Evolutionary conservation across 2,329 filamentous ascomycete genomes (phyloP).

Genomic region (Botrytis byssoidea): DNA sequence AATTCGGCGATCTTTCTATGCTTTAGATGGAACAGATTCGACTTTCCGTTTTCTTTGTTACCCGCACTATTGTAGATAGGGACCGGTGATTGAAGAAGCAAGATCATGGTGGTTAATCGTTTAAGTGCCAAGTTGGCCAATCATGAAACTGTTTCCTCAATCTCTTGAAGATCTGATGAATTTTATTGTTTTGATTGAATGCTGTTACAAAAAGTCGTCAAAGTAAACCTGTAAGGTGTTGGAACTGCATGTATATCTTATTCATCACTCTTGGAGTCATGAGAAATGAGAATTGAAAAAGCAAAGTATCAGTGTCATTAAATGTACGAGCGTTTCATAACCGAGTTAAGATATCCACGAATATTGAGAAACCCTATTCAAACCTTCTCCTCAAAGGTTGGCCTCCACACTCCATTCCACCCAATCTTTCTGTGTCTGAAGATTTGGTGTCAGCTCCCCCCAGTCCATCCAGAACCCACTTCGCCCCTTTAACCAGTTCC

Average conservation of each 20-base stretch:
- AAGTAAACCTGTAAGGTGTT: neutral
- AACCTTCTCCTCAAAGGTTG: neutral
- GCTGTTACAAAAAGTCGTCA: neutral
- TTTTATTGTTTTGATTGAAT: slow-evolving; percentile 3
- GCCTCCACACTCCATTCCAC: slow-evolving; percentile 5
- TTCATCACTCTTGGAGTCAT: neutral
- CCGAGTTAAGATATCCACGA: neutral
- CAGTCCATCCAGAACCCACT: slow-evolving; percentile 41
- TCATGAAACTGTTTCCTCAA: slow-evolving; percentile 14
- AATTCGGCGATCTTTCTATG: slow-evolving; percentile 95
- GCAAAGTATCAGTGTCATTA: neutral
- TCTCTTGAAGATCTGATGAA: neutral
- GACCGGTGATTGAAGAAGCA: slow-evolving; percentile 29
- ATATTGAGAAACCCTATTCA: neutral
- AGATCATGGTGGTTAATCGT: slow-evolving; percentile 25
- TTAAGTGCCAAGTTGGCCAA: slow-evolving; percentile 15
- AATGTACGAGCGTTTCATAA: neutral
- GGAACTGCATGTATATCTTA: neutral
- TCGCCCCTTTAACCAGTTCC: slow-evolving; percentile 45
- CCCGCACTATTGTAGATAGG: slow-evolving; percentile 71
- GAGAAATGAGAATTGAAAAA: neutral
- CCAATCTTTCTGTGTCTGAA: neutral
- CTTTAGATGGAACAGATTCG: slow-evolving; percentile 60
- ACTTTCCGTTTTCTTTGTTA: slow-evolving; percentile 47
- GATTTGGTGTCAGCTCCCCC: neutral